A percentile compares a stretch with the other conserved stretches of the same genome.
phyloP scores from a whole-genome alignment of 768 basidiomycete genomes.

The Leccinum aurantiacum region DNA sequence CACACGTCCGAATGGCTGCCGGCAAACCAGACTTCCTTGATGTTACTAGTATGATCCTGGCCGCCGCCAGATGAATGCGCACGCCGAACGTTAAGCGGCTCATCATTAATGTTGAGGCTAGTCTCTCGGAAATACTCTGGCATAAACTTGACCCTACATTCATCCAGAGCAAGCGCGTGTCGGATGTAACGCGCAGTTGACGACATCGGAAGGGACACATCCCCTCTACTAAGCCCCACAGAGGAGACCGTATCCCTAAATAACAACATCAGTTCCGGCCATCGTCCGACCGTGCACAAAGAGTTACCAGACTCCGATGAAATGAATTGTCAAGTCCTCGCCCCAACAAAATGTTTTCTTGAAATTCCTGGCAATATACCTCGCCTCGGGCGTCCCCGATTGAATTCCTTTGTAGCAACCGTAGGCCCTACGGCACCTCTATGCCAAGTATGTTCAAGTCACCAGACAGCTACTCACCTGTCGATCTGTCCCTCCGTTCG shows the following conservation, averaged over 20 bases:
- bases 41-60: slow-evolving; percentile 33
- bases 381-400: not conserved
- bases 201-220: slow-evolving; percentile 49
- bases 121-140: slow-evolving; percentile 17
- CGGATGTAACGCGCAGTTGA: slow-evolving; percentile 38
- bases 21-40: not conserved
- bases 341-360: not conserved
- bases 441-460: not conserved
- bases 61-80: not conserved
- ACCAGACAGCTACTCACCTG: not conserved
- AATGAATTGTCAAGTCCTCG: slow-evolving; percentile 10
- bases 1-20: slow-evolving; percentile 26
- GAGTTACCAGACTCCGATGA: slow-evolving; percentile 47
- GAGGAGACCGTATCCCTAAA: slow-evolving; percentile 44
- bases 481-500: not conserved
- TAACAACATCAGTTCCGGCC: not conserved
- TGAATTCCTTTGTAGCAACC: not conserved
- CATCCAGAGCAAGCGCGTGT: not conserved
- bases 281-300: not conserved
- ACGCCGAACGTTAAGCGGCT: not conserved
- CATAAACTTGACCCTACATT: not conserved
- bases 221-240: slow-evolving; percentile 48
- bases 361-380: not conserved
- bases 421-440: not conserved
- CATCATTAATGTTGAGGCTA: slow-evolving; percentile 15